A percentile compares a stretch with the other conserved stretches of the same genome.
Evolutionary conservation across 2,329 filamentous ascomycete genomes (phyloP).

Genomic region (Boeremia lycopersici): DNA sequence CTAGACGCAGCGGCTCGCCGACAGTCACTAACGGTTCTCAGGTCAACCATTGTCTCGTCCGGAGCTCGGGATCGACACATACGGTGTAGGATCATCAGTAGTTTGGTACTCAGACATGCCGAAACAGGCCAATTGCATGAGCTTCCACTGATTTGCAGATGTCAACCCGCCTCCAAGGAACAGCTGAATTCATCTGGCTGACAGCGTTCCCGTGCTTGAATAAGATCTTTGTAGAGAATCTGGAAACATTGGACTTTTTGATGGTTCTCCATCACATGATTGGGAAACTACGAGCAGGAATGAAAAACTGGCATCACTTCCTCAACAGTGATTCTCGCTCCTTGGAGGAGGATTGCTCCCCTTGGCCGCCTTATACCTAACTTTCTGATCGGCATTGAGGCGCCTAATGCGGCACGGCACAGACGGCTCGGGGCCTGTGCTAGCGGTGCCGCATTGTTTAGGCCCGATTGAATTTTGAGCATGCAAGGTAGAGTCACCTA

Average conservation of each 20-base stretch:
- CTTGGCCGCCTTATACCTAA: not conserved
- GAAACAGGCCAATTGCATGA: too few relatives aligned
- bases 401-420: not conserved
- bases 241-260: too few relatives aligned
- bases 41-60: not conserved
- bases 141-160: too few relatives aligned
- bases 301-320: not conserved
- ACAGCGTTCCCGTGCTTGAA: too few relatives aligned
- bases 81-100: not conserved
- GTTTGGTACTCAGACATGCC: too few relatives aligned
- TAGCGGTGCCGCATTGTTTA: conserved; percentile 7
- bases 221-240: too few relatives aligned
- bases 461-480: not conserved
- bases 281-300: too few relatives aligned
- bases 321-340: not conserved
- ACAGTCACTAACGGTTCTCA: not conserved
- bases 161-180: too few relatives aligned
- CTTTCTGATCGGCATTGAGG: conserved; percentile 5
- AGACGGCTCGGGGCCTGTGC: conserved; percentile 11
- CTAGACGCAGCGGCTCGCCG: not conserved
- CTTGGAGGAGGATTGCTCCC: not conserved
- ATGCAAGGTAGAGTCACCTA: too few relatives aligned
- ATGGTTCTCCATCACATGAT: too few relatives aligned
- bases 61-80: not conserved
- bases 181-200: too few relatives aligned